These are phyloP conservation scores for Nigrograna mackinnonii DNA, from an alignment of 2,329 filamentous ascomycete genomes.

Conservation along the genomic window DNA sequence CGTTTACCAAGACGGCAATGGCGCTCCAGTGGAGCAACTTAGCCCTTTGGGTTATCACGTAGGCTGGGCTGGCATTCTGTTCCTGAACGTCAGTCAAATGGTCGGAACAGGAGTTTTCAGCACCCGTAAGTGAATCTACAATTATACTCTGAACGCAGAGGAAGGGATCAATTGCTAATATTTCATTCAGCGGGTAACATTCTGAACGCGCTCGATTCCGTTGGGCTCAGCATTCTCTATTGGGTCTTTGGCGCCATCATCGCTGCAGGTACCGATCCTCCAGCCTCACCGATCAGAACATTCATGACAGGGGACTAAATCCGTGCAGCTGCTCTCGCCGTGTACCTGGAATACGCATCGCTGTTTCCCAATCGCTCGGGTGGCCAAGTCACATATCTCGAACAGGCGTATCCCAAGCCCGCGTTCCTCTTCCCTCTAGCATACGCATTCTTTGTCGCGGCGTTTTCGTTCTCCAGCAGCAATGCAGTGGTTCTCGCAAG, in stretches of 20 bases:
- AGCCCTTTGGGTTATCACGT: conserved; percentile 35
- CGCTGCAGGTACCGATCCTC: conserved; percentile 20
- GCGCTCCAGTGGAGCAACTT: conserved; percentile 31
- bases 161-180: conserved; percentile 5
- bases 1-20: conserved; percentile 30
- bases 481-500: conserved; percentile 33
- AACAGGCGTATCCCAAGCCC: conserved; percentile 32
- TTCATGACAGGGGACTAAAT: no score
- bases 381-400: conserved; percentile 32
- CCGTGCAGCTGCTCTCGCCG: conserved; percentile 20
- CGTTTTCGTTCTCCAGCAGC: conserved; percentile 32
- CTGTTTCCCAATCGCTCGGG: conserved; percentile 32
- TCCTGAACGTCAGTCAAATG: conserved; percentile 36
- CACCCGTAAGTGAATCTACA: conserved; percentile 21
- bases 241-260: conserved; percentile 33
- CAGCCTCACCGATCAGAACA: not conserved
- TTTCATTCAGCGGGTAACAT: conserved; percentile 22
- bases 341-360: conserved; percentile 31
- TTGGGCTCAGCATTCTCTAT: conserved; percentile 30
- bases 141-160: not conserved
- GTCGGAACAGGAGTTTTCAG: conserved; percentile 34
- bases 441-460: conserved; percentile 32
- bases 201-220: conserved; percentile 24
- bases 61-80: conserved; percentile 29
- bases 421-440: conserved; percentile 29